Conservation (phyloP, 352 stramenopile genomes). For the Phytophthora lateralis region DNA sequence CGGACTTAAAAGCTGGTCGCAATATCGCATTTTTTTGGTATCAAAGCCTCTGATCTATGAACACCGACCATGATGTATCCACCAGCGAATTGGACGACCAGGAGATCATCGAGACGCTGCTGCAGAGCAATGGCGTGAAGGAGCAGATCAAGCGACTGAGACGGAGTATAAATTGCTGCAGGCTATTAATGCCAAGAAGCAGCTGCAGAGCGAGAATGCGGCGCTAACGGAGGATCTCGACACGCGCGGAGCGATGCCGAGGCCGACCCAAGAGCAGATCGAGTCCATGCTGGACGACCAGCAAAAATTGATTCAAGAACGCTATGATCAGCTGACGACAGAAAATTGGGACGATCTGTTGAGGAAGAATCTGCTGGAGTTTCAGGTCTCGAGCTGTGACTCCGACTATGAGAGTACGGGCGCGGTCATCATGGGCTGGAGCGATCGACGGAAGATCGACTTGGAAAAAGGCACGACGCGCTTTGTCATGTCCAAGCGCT, state of each 20-base stretch:
- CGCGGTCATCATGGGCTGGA: conserved; percentile 44
- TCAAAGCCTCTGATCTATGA: background rate
- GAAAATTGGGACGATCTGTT: conserved; percentile 29
- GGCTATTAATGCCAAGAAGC: conserved; percentile 25
- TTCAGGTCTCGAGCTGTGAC: conserved; percentile 24
- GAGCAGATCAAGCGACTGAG: conserved; percentile 32
- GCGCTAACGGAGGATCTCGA: conserved; percentile 19
- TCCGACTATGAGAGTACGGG: conserved; percentile 35
- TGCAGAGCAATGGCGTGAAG: conserved; percentile 41
- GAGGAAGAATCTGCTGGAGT: conserved; percentile 34
- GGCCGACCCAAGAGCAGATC: conserved; percentile 29
- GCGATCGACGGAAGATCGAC: conserved; percentile 34
- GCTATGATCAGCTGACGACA: conserved; percentile 27
- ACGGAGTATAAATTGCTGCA: conserved; percentile 34
- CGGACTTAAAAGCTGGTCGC: background rate
- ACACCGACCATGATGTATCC: conserved; percentile 5
- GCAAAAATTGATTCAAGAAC: conserved; percentile 37
- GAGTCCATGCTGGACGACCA: conserved; percentile 29
- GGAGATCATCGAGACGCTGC: conserved; percentile 43
- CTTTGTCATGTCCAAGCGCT: conserved; percentile 42
- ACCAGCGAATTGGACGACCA: conserved; percentile 33
- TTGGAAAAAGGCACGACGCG: conserved; percentile 13
- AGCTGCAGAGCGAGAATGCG: conserved; percentile 33
- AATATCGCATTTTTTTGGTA: background rate
- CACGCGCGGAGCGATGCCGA: conserved; percentile 7